Percentiles rank a stretch among this genome's conserved stretches.
phyloP scores from a whole-genome alignment of 2,329 filamentous ascomycete genomes.

The Sordariomycetes sp. region DNA sequence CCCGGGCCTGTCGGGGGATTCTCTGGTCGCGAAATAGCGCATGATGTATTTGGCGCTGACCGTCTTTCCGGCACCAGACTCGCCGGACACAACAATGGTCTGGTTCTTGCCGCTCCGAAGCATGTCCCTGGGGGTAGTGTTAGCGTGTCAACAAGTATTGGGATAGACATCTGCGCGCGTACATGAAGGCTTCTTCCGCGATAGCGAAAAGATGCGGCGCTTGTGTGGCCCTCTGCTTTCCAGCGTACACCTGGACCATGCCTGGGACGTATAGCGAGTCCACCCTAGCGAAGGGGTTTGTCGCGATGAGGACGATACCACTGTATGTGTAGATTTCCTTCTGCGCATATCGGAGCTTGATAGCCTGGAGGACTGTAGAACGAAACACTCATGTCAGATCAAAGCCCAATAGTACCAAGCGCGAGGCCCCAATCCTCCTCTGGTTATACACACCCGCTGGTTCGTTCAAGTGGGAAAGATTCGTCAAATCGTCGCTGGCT shows the following conservation, averaged over 20 bases:
- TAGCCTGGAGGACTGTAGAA: slow-evolving; percentile 78
- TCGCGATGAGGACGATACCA: slow-evolving; percentile 95
- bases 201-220: slow-evolving; percentile 98
- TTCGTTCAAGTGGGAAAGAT: slow-evolving; percentile 95
- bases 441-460: slow-evolving; percentile 65
- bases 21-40: slow-evolving; percentile 97
- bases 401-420: background rate
- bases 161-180: slow-evolving; percentile 23
- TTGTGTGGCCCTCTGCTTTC: slow-evolving; percentile 91
- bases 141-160: background rate
- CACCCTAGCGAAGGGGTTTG: slow-evolving; percentile 93
- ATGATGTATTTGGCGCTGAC: slow-evolving; percentile 99
- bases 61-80: slow-evolving; percentile 97
- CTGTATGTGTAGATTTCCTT: slow-evolving; percentile 99
- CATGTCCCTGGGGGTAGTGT: slow-evolving; percentile 62
- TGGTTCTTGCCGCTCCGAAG: slow-evolving; percentile 91
- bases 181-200: slow-evolving; percentile 97
- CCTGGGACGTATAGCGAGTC: slow-evolving; percentile 97
- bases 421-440: background rate
- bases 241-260: slow-evolving; percentile 99
- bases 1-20: slow-evolving; percentile 79
- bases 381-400: background rate
- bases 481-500: slow-evolving; percentile 95
- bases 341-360: slow-evolving; percentile 90
- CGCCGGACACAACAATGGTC: slow-evolving; percentile 97